Evolutionary conservation across 306 rosid genomes (phyloP).

Genomic region (Comarum palustre): DNA sequence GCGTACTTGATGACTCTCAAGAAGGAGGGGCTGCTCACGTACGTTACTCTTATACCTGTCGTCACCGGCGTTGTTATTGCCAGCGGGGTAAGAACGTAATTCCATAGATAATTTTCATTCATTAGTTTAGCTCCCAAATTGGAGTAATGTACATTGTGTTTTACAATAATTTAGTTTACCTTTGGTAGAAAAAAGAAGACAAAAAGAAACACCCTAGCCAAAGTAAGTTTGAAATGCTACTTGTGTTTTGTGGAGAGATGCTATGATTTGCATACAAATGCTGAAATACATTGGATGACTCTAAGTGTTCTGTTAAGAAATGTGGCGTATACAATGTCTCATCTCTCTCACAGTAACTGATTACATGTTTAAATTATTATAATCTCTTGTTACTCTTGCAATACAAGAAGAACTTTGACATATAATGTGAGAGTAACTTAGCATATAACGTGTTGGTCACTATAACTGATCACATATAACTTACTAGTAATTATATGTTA

Average conservation of each 20-base stretch:
- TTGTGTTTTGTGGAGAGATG: not conserved
- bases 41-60: conserved; percentile 80
- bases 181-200: not conserved
- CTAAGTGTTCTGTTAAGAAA: not conserved
- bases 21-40: conserved; percentile 90
- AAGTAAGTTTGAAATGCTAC: not conserved
- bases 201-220: too few relatives aligned
- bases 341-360: not conserved
- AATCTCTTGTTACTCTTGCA: not conserved
- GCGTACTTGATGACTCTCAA: conserved; percentile 81
- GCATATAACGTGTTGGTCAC: not conserved
- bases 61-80: conserved; percentile 93
- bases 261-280: not conserved
- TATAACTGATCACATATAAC: not conserved
- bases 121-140: not conserved
- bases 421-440: not conserved
- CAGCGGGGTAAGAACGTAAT: conserved; percentile 64
- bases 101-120: not conserved
- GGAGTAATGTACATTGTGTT: not conserved
- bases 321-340: not conserved
- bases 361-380: not conserved
- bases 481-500: not conserved
- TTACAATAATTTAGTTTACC: not conserved
- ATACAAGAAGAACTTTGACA: too few relatives aligned
- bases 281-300: not conserved